phyloP scores from a whole-genome alignment of 345 rosid species.

The Populus euphratica region DNA sequence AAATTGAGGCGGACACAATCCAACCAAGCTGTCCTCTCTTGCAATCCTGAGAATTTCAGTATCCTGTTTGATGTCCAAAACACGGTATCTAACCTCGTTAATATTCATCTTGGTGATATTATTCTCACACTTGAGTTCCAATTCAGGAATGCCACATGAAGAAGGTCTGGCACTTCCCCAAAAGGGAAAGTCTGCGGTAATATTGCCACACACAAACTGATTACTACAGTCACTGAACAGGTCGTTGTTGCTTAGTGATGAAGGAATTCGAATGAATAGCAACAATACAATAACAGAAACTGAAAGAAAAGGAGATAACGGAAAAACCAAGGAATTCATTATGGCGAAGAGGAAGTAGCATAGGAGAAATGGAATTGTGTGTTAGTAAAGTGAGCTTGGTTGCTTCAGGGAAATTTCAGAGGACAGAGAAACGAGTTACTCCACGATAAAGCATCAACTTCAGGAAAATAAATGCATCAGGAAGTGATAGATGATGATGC shows the following conservation, averaged over 20 bases:
- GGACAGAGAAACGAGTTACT: not conserved
- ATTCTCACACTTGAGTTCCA: constrained; percentile 29
- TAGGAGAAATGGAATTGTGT: not conserved
- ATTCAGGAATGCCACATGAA: constrained; percentile 29
- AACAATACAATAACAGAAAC: not conserved
- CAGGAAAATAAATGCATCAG: not conserved
- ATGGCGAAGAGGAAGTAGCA: not conserved
- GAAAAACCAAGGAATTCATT: not conserved
- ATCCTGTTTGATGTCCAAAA: not conserved
- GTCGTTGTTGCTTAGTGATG: not conserved
- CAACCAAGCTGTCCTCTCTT: constrained; percentile 19
- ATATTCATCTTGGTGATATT: not conserved
- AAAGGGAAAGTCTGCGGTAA: constrained; percentile 39
- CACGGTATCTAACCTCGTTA: constrained; percentile 16
- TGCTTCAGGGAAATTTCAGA: not conserved
- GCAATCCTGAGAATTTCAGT: constrained; percentile 17
- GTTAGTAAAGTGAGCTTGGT: not conserved
- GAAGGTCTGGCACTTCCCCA: constrained; percentile 2
- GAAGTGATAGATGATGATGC: not conserved
- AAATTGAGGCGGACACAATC: constrained; percentile 18
- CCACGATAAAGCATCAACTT: not conserved
- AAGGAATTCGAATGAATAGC: not conserved
- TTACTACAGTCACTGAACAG: not conserved
- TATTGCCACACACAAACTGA: constrained; percentile 28
- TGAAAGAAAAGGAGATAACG: not conserved